Percentiles rank a stretch among this genome's conserved stretches.
These are phyloP conservation scores for Berberis vulgaris DNA, from an alignment of 164 flowering plant species.

Conservation along the genomic window DNA sequence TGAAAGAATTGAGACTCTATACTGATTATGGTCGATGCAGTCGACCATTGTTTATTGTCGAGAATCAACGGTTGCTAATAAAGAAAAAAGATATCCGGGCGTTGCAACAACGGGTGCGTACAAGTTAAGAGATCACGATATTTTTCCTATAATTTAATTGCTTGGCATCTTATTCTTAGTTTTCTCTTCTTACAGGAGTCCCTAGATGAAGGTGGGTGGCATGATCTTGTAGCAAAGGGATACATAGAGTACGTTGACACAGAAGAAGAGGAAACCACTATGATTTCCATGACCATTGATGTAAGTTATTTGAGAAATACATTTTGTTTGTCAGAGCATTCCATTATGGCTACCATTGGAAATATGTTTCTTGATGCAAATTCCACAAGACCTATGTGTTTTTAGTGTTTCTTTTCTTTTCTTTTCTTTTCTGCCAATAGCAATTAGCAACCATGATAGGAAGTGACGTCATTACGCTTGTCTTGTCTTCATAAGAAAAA, in stretches of 20 bases:
- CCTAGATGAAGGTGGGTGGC: conserved; percentile 92
- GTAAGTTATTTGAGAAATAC: conserved; percentile 32
- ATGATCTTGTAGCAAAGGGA: conserved; percentile 85
- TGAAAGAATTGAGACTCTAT: conserved; percentile 85
- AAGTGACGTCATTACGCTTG: background rate
- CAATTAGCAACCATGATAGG: no score
- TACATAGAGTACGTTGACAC: conserved; percentile 90
- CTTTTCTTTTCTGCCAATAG: no score
- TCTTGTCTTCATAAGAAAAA: background rate
- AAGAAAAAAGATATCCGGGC: conserved; percentile 80
- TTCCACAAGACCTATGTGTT: no score
- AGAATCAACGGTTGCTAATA: conserved; percentile 80
- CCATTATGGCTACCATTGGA: background rate
- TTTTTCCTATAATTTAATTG: background rate
- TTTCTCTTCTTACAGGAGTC: conserved; percentile 44
- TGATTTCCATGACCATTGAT: conserved; percentile 96
- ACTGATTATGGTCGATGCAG: conserved; percentile 99
- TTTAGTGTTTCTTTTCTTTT: no score
- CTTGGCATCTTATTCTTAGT: background rate
- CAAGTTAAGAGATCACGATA: background rate
- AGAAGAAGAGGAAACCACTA: conserved; percentile 97
- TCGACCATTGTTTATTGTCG: conserved; percentile 95
- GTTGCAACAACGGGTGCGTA: conserved; percentile 76
- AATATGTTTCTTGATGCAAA: no score
- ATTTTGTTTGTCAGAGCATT: background rate